A percentile compares a stretch with the other conserved stretches of the same genome.
Evolutionary conservation across 441 rosid species (phyloP).

Genomic region (Populus hybrid): DNA sequence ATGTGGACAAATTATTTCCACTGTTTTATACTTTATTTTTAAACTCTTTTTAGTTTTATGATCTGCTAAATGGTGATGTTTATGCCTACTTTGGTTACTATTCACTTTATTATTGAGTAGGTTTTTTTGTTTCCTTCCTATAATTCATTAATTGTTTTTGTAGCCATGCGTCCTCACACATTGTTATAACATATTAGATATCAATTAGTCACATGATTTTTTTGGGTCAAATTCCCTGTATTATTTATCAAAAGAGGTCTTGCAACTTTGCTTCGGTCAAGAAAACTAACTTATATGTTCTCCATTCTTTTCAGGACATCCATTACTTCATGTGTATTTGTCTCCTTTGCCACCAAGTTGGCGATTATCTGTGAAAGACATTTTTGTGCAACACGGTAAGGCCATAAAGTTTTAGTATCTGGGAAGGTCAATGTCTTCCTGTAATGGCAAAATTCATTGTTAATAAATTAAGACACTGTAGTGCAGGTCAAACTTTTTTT

Average conservation of each 20-base stretch:
- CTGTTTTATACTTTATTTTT: too few relatives aligned
- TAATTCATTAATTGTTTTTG: not conserved
- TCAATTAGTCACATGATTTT: not conserved
- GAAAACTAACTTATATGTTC: constrained; percentile 9
- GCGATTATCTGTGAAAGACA: constrained; percentile 30
- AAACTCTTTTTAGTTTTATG: too few relatives aligned
- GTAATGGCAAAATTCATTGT: not conserved
- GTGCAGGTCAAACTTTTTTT: not conserved
- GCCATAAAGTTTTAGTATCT: constrained; percentile 6
- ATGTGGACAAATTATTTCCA: too few relatives aligned
- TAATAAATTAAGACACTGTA: not conserved
- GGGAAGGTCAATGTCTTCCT: not conserved
- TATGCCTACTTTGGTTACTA: not conserved
- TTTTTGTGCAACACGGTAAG: constrained; percentile 38
- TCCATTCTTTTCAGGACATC: constrained; percentile 34
- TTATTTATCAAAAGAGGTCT: not conserved
- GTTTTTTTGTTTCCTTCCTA: not conserved
- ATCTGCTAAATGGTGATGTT: too few relatives aligned
- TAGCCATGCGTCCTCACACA: not conserved
- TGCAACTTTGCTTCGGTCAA: not conserved
- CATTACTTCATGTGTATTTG: constrained; percentile 27
- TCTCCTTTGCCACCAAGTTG: constrained; percentile 34
- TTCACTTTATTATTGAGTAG: not conserved
- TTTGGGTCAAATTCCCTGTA: not conserved
- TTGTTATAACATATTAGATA: not conserved